Conservation (phyloP, 192 early-diverging fungal species). For the Coemansia sp. region DNA sequence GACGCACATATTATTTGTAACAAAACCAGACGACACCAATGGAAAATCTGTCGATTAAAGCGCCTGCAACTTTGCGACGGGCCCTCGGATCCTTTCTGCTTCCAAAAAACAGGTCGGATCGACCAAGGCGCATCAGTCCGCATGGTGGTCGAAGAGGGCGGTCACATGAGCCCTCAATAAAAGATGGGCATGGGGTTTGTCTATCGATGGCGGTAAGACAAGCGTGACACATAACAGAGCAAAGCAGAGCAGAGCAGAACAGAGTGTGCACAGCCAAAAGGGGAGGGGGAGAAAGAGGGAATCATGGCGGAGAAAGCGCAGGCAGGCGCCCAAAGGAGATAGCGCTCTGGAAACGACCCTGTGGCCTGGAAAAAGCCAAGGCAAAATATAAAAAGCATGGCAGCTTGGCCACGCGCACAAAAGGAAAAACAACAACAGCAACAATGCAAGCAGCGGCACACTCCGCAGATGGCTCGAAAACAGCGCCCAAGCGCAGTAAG, state of each 20-base stretch:
- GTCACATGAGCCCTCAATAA: constrained; percentile 7
- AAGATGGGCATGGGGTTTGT: not conserved
- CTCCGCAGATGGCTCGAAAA: not conserved
- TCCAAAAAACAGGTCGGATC: constrained; percentile 3
- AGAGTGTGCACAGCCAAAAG: not conserved
- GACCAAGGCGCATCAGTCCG: constrained; percentile 9
- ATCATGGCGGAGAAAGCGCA: not conserved
- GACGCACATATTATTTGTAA: not conserved
- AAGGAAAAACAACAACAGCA: constrained; percentile 5
- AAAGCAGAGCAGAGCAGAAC: too few relatives aligned
- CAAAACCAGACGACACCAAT: not conserved
- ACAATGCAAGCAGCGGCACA: not conserved
- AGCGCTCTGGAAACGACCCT: not conserved
- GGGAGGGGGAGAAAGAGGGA: not conserved
- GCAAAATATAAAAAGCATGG: not conserved
- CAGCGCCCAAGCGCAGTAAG: not conserved
- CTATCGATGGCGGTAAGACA: constrained; percentile 8
- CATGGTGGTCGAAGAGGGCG: not conserved
- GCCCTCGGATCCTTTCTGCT: too few relatives aligned
- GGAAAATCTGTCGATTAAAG: not conserved
- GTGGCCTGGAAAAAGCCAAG: not conserved
- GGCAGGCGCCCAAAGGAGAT: not conserved
- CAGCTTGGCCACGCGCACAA: constrained; percentile 9
- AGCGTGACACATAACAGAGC: too few relatives aligned
- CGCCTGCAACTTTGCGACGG: not conserved